Evolutionary conservation across 148 eudicot genomes (phyloP), one percentile per base, ranked within the genome.

Genomic region (Drosera capensis): DNA sequence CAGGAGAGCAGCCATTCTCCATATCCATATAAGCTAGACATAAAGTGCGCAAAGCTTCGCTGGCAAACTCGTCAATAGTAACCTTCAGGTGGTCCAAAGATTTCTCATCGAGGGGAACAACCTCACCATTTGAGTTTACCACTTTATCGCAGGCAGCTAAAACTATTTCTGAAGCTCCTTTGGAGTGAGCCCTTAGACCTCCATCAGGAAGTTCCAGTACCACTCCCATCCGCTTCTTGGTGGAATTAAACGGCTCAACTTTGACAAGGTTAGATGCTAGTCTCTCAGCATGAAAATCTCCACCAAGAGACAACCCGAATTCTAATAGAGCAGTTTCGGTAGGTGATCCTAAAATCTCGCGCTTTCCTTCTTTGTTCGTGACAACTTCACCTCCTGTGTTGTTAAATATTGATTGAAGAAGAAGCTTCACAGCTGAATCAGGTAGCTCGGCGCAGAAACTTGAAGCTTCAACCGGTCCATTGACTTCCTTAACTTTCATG

Each of bases 341-440:
- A 16, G 99, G 99, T 26, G 93, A 75, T 31, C 99, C 99, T 29
- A 90, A 43, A 51, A 90, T 80, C 61, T 90, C 94, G 2, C 50
- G 75, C 52, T 76, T 68, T 3, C 93, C 95, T 12, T 55, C 40
- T 56, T 78, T 74, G 47, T 73, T 85, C 24, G 67, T 60, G 26
- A 90, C 99, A 30, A 90, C 80, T 38, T 90, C 99, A 7, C 99
- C 95, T 1, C 95, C 84, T 0, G 99, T 84, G 62, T 90, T 90
- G 41, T 63, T 84, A 49, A 84, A 90, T 55, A 90, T 73, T 8
- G 99, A 75, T 36, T 84, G 84, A 41, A 75, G 53, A 8, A 90
- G 50, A 48, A 71, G 65, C 71, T 70, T 80, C 8, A 69, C 14
- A 14, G 74, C 61, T n/a, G 79, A 64, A 3, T 67, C 78, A 0